Conservation (phyloP, 208 protist species). For the Strigomonas culicis region DNA sequence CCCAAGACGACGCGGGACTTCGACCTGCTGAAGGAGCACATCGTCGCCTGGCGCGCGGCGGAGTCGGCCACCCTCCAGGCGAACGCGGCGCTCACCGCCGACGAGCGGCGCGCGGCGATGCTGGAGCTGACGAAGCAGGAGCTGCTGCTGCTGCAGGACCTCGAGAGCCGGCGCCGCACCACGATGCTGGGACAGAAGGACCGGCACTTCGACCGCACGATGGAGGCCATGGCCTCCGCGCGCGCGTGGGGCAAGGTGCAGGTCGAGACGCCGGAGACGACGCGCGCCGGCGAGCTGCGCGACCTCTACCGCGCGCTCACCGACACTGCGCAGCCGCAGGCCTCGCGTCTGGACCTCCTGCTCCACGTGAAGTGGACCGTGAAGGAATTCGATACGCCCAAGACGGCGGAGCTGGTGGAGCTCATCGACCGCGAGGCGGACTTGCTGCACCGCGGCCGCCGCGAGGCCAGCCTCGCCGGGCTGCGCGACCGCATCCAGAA, state of each 20-base stretch:
- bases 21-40: constrained; percentile 86
- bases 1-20: constrained; percentile 92
- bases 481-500: constrained; percentile 86
- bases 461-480: constrained; percentile 50
- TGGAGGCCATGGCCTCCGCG: constrained; percentile 75
- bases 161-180: constrained; percentile 86
- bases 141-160: constrained; percentile 93
- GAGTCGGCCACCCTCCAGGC: constrained; percentile 79
- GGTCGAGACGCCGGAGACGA: constrained; percentile 89
- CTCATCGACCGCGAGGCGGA: constrained; percentile 97
- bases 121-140: constrained; percentile 93
- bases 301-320: constrained; percentile 88
- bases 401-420: constrained; percentile 91
- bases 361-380: constrained; percentile 97
- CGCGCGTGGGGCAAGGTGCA: constrained; percentile 80
- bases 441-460: constrained; percentile 91
- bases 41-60: constrained; percentile 84
- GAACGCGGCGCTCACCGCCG: constrained; percentile 34
- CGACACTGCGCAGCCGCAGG: constrained; percentile 16
- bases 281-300: constrained; percentile 92
- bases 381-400: constrained; percentile 86
- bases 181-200: constrained; percentile 64
- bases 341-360: constrained; percentile 91
- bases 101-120: constrained; percentile 61
- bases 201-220: constrained; percentile 48